Evolutionary conservation across 2,329 filamentous ascomycete species (phyloP).

Genomic region (Alternaria ethzedia): DNA sequence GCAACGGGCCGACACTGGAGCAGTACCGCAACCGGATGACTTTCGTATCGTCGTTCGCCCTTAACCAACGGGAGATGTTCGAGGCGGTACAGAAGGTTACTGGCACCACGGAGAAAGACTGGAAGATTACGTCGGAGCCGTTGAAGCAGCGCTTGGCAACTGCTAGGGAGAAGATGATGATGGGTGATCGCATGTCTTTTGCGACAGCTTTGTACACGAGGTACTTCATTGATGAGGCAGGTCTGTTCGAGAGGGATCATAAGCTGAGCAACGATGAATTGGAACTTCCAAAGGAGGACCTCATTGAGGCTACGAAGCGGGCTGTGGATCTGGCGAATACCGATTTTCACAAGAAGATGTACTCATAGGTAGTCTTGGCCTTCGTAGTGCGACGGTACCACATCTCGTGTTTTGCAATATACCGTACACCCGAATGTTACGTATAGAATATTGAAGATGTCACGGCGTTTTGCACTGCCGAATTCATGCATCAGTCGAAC

Average conservation of each 20-base stretch:
- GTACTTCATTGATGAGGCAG: conserved; percentile 59
- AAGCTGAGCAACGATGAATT: conserved; percentile 59
- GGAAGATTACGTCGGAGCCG: conserved; percentile 51
- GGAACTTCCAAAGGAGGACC: conserved; percentile 63
- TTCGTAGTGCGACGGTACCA: too few relatives aligned
- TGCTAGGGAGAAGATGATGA: conserved; percentile 54
- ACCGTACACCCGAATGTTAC: too few relatives aligned
- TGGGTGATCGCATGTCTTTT: conserved; percentile 51
- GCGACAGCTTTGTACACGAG: conserved; percentile 57
- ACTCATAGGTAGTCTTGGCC: neutral
- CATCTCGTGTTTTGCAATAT: too few relatives aligned
- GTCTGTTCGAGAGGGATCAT: conserved; percentile 41
- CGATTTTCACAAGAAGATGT: conserved; percentile 9
- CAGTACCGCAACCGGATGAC: conserved; percentile 41
- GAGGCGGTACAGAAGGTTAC: conserved; percentile 43
- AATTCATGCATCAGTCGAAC: conserved; percentile 64
- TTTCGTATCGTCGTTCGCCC: conserved; percentile 45
- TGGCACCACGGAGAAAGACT: conserved; percentile 43
- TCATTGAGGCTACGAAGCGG: conserved; percentile 62
- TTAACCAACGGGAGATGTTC: conserved; percentile 49
- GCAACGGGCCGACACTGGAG: neutral
- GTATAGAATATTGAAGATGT: too few relatives aligned
- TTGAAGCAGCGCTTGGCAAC: conserved; percentile 57
- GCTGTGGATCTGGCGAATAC: conserved; percentile 15
- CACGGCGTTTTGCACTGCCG: too few relatives aligned